Base-by-base conservation (phyloP, 2,329 filamentous ascomycete genomes). In the Metarhizium robertsii region DNA sequence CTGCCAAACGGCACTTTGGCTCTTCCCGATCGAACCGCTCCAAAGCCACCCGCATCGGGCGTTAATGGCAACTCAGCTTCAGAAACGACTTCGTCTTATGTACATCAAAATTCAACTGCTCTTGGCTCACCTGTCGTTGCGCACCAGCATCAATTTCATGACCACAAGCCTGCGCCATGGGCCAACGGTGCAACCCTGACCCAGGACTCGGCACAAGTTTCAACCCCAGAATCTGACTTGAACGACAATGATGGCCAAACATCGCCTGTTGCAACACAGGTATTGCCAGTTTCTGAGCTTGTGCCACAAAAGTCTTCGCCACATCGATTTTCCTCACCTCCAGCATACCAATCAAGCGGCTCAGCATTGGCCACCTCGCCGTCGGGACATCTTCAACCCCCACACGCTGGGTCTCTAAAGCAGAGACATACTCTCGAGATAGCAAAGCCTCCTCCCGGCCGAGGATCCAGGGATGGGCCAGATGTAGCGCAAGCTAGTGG, bases 401-500 rank as follows among this genome's bases (percentile, higher is more conserved):
- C 66, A 3, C 48, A 59, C 42, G 54, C 62, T 29, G 76, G 77
- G 14, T 74, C 80, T 20, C 79, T 92, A 51, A 87, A 87, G 69
- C 90, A 96, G 58, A 84, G 92, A 61, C 88, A 96, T 71, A 96
- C 90, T 0, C 78, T 96, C 30, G 90, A 96, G 70, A 90, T 96
- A 0, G 91, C 92, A 7, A 88, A 86, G 69, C 70, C 78, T 16
- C 74, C 79, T 20, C 78, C 84, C n/a, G 75, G 80, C 38, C 81
- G 89, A 62, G 80, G 74, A 53, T 90, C 89, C n/a, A 84, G 82
- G 61, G 91, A 96, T 61, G 79, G 85, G 34, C 74, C 80, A 59
- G 87, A 92, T 62, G 79, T 71, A 2, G 79, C 82, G 14, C 83
- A 84, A 47, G 79, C 85, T 10, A 92, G 81, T 62, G 92, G 92